phyloP scores from a whole-genome alignment of 495 filamentous ascomycete genomes.

The Penicillium turbatum region DNA sequence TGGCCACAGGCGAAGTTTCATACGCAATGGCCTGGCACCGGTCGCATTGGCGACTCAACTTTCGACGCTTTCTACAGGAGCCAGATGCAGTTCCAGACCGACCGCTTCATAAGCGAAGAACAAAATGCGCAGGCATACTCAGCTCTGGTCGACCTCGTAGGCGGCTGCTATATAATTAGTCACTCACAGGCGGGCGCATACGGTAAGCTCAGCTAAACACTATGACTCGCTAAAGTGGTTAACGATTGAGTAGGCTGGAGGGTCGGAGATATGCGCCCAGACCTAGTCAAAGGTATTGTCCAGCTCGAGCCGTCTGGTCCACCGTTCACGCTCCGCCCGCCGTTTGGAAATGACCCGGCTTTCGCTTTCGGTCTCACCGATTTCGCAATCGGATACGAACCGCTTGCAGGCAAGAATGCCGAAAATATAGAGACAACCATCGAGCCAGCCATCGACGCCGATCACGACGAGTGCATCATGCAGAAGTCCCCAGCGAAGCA shows the following conservation, averaged over 20 bases:
- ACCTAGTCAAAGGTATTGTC: conserved; percentile 26
- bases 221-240: neutral
- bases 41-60: conserved; percentile 42
- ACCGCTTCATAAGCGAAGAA: conserved; percentile 19
- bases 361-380: conserved; percentile 30
- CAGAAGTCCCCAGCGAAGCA: conserved; percentile 18
- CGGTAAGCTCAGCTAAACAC: neutral
- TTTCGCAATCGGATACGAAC: conserved; percentile 24
- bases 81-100: conserved; percentile 23
- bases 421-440: conserved; percentile 1
- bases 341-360: conserved; percentile 10
- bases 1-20: conserved; percentile 46
- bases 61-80: conserved; percentile 45
- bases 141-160: conserved; percentile 32
- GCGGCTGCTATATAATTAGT: conserved; percentile 25
- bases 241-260: conserved; percentile 16
- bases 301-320: conserved; percentile 29
- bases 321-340: conserved; percentile 15
- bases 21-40: conserved; percentile 54
- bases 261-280: conserved; percentile 26
- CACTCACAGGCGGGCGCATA: conserved; percentile 32
- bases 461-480: conserved; percentile 15
- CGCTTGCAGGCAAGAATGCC: conserved; percentile 7
- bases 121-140: conserved; percentile 20
- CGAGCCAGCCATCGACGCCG: neutral